These are phyloP conservation scores for Fusarium sp. DNA, from an alignment of 2,329 filamentous ascomycete species.

Conservation along the genomic window DNA sequence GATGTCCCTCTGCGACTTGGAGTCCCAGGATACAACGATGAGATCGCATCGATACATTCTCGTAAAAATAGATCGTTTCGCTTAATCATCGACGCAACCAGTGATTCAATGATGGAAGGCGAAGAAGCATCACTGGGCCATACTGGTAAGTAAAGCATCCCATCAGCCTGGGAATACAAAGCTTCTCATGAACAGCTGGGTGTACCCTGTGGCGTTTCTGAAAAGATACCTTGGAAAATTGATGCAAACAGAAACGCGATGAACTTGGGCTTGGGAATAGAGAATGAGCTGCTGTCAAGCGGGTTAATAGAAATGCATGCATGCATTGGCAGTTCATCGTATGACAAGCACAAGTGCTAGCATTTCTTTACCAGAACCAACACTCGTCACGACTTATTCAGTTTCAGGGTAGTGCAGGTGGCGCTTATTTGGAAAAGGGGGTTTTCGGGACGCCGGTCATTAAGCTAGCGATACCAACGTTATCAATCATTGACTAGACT, in stretches of 20 bases:
- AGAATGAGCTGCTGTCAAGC: rapidly evolving
- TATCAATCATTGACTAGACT: not conserved
- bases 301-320: not conserved
- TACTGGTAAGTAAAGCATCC: too few relatives aligned
- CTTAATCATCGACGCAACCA: not conserved
- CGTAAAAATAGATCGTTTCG: not conserved
- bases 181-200: too few relatives aligned
- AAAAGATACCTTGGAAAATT: too few relatives aligned
- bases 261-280: rapidly evolving
- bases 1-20: not conserved
- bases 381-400: not conserved
- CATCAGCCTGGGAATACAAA: too few relatives aligned
- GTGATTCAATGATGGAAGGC: not conserved
- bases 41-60: not conserved
- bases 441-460: not conserved
- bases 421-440: not conserved
- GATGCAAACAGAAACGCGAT: not conserved
- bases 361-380: not conserved
- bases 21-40: too few relatives aligned
- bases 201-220: not conserved
- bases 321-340: not conserved
- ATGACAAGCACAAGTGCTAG: not conserved
- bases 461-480: not conserved
- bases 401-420: not conserved
- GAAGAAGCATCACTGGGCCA: not conserved